Evolutionary conservation across 2,329 filamentous ascomycete species (phyloP).

Genomic region (Nemania diffusa): DNA sequence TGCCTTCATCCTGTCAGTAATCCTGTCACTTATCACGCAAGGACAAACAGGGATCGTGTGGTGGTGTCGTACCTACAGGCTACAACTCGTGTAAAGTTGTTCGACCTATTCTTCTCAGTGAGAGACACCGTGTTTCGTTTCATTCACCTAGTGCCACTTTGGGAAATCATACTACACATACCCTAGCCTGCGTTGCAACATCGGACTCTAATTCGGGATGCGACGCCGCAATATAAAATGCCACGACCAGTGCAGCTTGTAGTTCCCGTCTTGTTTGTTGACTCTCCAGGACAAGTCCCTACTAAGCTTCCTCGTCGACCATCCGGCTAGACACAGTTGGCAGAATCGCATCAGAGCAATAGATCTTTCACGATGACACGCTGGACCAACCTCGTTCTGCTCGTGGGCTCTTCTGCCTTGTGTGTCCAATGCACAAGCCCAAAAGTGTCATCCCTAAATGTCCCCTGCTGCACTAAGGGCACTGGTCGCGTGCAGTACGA

Average conservation of each 20-base stretch:
- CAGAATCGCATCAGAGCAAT: background rate
- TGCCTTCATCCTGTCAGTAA: background rate
- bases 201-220: slow-evolving; percentile 5
- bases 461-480: slow-evolving; percentile 53
- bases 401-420: slow-evolving; percentile 32
- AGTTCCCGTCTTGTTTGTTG: background rate
- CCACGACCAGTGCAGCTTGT: background rate
- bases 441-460: slow-evolving; percentile 47
- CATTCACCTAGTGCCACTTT: slow-evolving; percentile 28
- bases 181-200: slow-evolving; percentile 14
- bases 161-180: slow-evolving; percentile 9
- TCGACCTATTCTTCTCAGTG: background rate
- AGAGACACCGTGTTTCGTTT: background rate
- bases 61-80: background rate
- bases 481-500: slow-evolving; percentile 53
- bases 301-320: background rate
- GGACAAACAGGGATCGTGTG: background rate
- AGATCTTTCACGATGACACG: slow-evolving; percentile 28
- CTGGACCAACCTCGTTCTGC: slow-evolving; percentile 36
- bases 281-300: background rate
- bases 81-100: background rate
- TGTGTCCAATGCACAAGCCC: slow-evolving; percentile 32
- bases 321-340: background rate
- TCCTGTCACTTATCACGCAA: slow-evolving; percentile 4
- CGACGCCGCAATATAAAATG: slow-evolving; percentile 25